Conservation (phyloP, 2,329 filamentous ascomycete genomes). For the Calonectria hongkongensis region DNA sequence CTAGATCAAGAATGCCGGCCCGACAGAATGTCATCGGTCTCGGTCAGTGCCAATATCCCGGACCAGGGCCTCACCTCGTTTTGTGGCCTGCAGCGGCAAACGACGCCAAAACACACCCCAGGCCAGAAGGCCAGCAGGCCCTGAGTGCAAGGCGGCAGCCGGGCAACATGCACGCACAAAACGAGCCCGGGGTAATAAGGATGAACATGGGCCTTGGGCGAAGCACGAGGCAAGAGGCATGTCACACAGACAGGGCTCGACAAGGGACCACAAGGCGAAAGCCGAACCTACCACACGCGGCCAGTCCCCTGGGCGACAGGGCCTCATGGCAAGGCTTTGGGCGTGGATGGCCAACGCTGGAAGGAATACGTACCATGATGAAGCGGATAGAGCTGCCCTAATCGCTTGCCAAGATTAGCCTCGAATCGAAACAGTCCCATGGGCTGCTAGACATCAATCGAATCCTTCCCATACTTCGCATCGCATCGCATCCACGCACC, state of each 20-base stretch:
- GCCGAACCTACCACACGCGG: constrained; percentile 26
- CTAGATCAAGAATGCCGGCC: constrained; percentile 18
- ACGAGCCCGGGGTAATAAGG: constrained; percentile 28
- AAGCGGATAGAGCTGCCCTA: constrained; percentile 14
- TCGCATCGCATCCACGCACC: neutral
- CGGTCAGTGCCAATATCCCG: constrained; percentile 29
- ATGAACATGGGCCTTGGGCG: constrained; percentile 27
- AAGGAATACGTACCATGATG: constrained; percentile 22
- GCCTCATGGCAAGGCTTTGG: constrained; percentile 23
- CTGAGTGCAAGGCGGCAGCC: constrained; percentile 18
- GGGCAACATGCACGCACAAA: constrained; percentile 26
- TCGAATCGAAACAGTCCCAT: constrained; percentile 24
- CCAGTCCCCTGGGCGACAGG: constrained; percentile 2
- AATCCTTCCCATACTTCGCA: constrained; percentile 6
- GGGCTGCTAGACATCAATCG: constrained; percentile 7
- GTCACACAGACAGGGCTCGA: constrained; percentile 27
- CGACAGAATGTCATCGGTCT: constrained; percentile 28
- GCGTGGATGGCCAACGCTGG: neutral
- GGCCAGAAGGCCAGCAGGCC: constrained; percentile 5
- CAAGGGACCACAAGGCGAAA: constrained; percentile 34
- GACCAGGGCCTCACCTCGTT: constrained; percentile 21
- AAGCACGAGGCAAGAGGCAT: constrained; percentile 26
- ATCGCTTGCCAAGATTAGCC: constrained; percentile 7
- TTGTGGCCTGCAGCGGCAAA: constrained; percentile 19
- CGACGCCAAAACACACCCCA: constrained; percentile 25